Evolutionary conservation across 2,329 filamentous ascomycete species (phyloP), one percentile per base, ranked within the genome.

Genomic region (Penicillium sp.): DNA sequence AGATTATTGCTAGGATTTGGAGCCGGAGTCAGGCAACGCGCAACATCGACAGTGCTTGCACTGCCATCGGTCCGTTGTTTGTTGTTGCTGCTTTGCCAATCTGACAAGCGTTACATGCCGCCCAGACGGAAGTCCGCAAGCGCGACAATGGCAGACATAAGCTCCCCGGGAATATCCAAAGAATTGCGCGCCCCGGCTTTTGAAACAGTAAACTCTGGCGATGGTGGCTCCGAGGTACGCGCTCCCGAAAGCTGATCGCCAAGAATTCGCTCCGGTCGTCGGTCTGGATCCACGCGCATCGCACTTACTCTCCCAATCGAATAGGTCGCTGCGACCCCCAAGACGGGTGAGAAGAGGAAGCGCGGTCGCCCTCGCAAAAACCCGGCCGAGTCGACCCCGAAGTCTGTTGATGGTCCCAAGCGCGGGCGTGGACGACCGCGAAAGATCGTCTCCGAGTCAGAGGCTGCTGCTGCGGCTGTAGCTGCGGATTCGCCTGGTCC

Each of bases 311-410:
- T 17, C 16, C 18, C 8, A 9, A 15, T 23, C 15, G 11, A 16
- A 35, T 16, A 47, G 41, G 11, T 36, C 16, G 39, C 26, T 22
- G 18, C 27, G 17, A 46, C 37, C 5, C 54, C 55, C 12, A 44
- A 50, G 35, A 54, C 51, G 5, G 51, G 45, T 14, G 59, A 59
- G 32, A 61, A 59, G 39, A 51, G 56, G 42, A 57, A 55, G 30
- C 57, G 59, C 33, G 59, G 59, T 35, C 59, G 59, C 16, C 59
- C 59, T n/a, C 53, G 59, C 33, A 61, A 61, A 36, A 53, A 53
- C 23, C 56, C 59, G 6, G 49, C 49, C n/a, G 51, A 45, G 4
- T 34, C 41, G 11, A 41, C 35, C 2, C 51, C 55, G 6, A 52
- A 54, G 37, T 45, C 51, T 6, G 32, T 45, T n/a, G 42, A 50